phyloP scores from a whole-genome alignment of 306 rosid species.

The Vigna unguiculata region DNA sequence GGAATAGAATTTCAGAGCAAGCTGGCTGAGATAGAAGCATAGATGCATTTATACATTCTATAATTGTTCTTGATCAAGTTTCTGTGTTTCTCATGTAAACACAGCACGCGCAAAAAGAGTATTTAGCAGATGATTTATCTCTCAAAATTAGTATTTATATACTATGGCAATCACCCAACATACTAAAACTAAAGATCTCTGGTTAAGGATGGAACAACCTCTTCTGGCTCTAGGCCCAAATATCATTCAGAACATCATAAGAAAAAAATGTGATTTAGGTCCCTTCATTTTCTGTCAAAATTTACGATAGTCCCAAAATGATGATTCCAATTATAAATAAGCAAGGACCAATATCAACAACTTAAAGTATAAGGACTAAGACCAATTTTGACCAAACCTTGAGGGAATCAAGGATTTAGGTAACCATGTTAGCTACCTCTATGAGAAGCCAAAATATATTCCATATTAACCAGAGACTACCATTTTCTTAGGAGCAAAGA shows the following conservation, averaged over 20 bases:
- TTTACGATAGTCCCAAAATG: background rate
- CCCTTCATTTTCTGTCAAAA: background rate
- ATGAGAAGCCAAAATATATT: background rate
- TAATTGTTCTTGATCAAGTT: constrained; percentile 17
- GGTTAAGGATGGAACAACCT: constrained; percentile 9
- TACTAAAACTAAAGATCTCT: constrained; percentile 10
- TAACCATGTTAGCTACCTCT: constrained; percentile 21
- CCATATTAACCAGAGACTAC: constrained; percentile 18
- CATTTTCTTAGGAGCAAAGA: constrained; percentile 20
- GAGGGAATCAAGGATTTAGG: constrained; percentile 21
- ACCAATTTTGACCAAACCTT: background rate
- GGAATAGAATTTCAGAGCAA: constrained; percentile 18
- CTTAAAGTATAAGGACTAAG: background rate
- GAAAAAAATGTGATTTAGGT: background rate
- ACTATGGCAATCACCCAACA: background rate
- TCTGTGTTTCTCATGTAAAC: background rate
- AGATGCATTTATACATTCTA: constrained; percentile 23
- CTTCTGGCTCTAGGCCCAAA: constrained; percentile 16
- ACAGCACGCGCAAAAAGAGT: background rate
- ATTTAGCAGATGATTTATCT: constrained; percentile 1
- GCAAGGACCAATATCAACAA: background rate
- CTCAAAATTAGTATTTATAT: constrained; percentile 2
- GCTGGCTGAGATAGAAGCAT: constrained; percentile 13
- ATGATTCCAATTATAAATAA: background rate
- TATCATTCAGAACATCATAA: background rate